These are phyloP conservation scores for Yarrowia alimentaria DNA, from an alignment of 805 yeast genomes.

Conservation along the genomic window DNA sequence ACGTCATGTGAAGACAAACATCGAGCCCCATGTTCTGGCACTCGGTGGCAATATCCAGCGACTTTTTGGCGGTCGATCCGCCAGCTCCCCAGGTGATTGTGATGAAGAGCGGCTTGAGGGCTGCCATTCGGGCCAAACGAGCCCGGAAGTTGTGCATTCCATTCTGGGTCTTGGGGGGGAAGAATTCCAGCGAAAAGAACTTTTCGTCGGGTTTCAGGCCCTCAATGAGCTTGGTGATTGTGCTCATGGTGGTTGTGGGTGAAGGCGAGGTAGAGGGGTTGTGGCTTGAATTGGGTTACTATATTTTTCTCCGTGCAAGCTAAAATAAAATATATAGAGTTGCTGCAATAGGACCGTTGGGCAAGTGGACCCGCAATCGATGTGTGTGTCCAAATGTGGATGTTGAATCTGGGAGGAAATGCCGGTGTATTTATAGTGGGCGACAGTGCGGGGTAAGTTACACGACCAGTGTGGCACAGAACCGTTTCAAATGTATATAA, in stretches of 20 bases:
- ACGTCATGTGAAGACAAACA: constrained; percentile 90
- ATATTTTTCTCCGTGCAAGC: no score
- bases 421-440: no score
- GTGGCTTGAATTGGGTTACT: constrained; percentile 19
- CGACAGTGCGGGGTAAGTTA: no score
- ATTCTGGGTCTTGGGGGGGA: constrained; percentile 92
- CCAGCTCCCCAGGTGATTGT: constrained; percentile 99
- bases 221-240: constrained; percentile 41
- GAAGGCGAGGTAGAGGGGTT: neutral
- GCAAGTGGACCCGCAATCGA: no score
- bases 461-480: no score
- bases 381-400: no score
- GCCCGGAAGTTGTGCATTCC: constrained; percentile 83
- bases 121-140: constrained; percentile 84
- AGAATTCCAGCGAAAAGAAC: constrained; percentile 87
- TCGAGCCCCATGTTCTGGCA: constrained; percentile 78
- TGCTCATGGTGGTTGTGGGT: constrained; percentile 11
- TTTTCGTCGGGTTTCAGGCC: constrained; percentile 51
- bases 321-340: no score
- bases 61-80: constrained; percentile 85
- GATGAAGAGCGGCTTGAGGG: constrained; percentile 82
- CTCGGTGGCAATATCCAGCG: constrained; percentile 75
- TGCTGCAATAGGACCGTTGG: no score
- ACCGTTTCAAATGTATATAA: no score
- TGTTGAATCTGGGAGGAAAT: no score